Percentiles rank a stretch among this genome's conserved stretches.
These are phyloP conservation scores for Alnus glutinosa DNA, from an alignment of 306 rosid genomes.

Conservation along the genomic window DNA sequence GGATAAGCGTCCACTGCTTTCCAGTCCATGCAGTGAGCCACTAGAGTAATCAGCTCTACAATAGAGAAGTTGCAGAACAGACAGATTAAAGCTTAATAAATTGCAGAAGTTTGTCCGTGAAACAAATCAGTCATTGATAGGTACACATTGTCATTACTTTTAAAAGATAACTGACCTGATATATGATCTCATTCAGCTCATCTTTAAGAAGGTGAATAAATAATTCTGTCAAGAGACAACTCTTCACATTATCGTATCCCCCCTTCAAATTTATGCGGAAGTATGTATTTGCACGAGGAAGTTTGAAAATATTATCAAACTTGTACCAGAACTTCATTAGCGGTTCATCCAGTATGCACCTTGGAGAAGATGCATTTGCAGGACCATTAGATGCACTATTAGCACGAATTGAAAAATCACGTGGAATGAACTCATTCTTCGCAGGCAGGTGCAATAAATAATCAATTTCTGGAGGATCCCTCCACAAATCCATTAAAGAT, in stretches of 20 bases:
- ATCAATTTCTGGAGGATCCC: conserved; percentile 75
- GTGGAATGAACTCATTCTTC: conserved; percentile 88
- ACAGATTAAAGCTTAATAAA: background rate
- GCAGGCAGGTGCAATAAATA: conserved; percentile 77
- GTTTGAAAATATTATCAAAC: conserved; percentile 68
- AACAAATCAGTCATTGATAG: conserved; percentile 8
- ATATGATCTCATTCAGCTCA: conserved; percentile 76
- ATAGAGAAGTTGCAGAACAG: background rate
- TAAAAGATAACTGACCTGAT: conserved; percentile 69
- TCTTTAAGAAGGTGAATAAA: conserved; percentile 84
- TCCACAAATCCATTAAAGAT: conserved; percentile 74
- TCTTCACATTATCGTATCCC: conserved; percentile 60
- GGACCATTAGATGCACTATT: conserved; percentile 34
- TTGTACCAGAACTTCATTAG: conserved; percentile 92
- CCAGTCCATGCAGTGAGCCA: background rate
- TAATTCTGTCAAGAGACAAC: conserved; percentile 69
- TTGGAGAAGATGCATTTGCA: conserved; percentile 52
- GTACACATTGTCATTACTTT: background rate
- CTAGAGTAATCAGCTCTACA: background rate
- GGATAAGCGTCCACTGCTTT: background rate
- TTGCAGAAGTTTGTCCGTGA: conserved; percentile 6
- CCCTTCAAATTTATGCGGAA: conserved; percentile 89
- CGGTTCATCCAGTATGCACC: conserved; percentile 80
- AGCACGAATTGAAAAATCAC: conserved; percentile 77
- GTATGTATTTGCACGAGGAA: conserved; percentile 93